Evolutionary conservation across 305 asterid species (phyloP).

Genomic region (Withania somnifera): DNA sequence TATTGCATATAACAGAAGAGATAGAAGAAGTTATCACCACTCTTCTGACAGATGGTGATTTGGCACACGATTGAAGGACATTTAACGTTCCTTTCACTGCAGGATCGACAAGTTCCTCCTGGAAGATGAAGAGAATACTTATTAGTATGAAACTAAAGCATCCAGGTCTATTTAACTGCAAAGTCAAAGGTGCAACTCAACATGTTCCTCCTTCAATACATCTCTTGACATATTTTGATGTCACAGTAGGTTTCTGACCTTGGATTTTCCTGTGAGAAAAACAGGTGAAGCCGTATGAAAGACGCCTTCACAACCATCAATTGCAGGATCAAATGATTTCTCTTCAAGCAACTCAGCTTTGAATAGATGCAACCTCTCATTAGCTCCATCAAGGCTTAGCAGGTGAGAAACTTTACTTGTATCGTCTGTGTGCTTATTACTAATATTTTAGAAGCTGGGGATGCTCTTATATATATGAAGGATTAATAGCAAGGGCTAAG

Average conservation of each 20-base stretch:
- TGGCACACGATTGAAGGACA: conserved; percentile 34
- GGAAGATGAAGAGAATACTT: not conserved
- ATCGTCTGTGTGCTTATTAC: conserved; percentile 17
- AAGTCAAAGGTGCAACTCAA: not conserved
- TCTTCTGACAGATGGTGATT: conserved; percentile 34
- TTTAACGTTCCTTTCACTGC: conserved; percentile 35
- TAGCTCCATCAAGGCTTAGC: conserved; percentile 33
- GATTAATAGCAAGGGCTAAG: not conserved
- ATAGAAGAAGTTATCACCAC: conserved; percentile 47
- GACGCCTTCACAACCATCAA: conserved; percentile 37
- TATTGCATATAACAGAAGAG: conserved; percentile 32
- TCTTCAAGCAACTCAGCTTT: conserved; percentile 21
- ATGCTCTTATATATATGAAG: not conserved
- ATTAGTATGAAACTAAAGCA: not conserved
- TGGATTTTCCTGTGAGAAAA: not conserved
- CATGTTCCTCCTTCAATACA: conserved; percentile 12
- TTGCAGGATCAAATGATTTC: conserved; percentile 29
- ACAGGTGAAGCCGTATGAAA: conserved; percentile 50
- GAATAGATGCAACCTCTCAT: conserved; percentile 26
- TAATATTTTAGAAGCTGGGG: not conserved
- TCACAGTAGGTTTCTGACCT: not conserved
- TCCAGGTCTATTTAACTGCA: not conserved
- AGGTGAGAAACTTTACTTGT: conserved; percentile 23
- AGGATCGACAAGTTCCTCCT: conserved; percentile 33
- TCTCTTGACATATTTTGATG: not conserved